phyloP scores from a whole-genome alignment of 1,139 yeast genomes.

The Dujonia santamariae region DNA sequence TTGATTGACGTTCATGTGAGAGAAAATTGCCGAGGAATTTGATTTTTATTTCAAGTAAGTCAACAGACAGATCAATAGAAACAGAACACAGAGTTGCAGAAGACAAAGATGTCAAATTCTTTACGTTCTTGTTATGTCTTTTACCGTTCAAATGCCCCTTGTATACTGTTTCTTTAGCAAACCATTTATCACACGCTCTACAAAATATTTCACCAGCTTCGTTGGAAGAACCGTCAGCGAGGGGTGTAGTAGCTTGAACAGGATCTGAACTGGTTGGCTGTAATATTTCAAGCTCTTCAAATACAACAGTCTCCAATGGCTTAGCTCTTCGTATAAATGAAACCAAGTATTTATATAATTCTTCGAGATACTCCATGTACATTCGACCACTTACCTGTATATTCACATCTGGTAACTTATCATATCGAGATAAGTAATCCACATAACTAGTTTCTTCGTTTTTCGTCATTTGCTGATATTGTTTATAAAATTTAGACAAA shows the following conservation, averaged over 20 bases:
- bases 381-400: not conserved
- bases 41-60: slow-evolving; percentile 15
- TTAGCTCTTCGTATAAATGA: slow-evolving; percentile 43
- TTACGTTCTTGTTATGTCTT: slow-evolving; percentile 47
- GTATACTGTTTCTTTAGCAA: slow-evolving; percentile 65
- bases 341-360: slow-evolving; percentile 44
- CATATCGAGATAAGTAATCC: slow-evolving; percentile 49
- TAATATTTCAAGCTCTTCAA: slow-evolving; percentile 19
- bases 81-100: no score
- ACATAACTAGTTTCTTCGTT: slow-evolving; percentile 37
- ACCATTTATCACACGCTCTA: slow-evolving; percentile 58
- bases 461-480: slow-evolving; percentile 30
- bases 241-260: no score
- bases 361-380: slow-evolving; percentile 45
- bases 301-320: slow-evolving; percentile 39
- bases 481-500: slow-evolving; percentile 46
- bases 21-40: slow-evolving; percentile 31
- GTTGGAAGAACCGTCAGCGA: slow-evolving; percentile 14
- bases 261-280: not conserved
- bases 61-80: no score
- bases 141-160: slow-evolving; percentile 71
- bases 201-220: slow-evolving; percentile 52
- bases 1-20: slow-evolving; percentile 36
- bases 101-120: no score
- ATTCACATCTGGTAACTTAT: slow-evolving; percentile 29